Percentiles rank a stretch among this genome's conserved stretches.
These are phyloP conservation scores for Globisporangium cystogenes DNA, from an alignment of 352 stramenopile genomes.

Conservation along the genomic window DNA sequence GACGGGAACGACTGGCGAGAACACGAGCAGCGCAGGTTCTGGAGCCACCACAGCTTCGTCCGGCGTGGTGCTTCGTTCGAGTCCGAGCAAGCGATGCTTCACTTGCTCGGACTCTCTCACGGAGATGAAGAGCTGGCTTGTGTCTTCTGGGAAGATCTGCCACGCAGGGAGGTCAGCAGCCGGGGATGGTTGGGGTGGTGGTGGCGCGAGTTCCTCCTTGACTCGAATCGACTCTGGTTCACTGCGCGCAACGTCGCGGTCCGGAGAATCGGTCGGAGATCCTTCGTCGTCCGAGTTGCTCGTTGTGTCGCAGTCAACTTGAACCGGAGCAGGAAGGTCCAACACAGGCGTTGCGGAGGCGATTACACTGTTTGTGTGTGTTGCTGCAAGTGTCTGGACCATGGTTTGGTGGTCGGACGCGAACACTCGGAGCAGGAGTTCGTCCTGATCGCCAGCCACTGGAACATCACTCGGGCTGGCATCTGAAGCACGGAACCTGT, in stretches of 20 bases:
- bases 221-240: background rate
- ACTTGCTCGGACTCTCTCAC: constrained; percentile 1
- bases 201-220: background rate
- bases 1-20: background rate
- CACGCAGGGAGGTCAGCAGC: background rate
- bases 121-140: constrained; percentile 6
- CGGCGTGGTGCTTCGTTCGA: background rate
- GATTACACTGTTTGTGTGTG: background rate
- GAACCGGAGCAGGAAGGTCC: background rate
- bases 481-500: background rate
- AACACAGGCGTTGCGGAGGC: background rate
- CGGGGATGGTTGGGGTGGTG: background rate
- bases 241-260: background rate
- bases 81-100: background rate
- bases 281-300: background rate
- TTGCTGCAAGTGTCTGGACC: background rate
- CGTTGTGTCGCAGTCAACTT: background rate
- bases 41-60: background rate
- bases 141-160: constrained; percentile 13
- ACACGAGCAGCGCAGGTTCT: background rate
- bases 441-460: background rate
- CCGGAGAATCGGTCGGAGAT: background rate
- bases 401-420: background rate
- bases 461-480: background rate
- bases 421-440: no score